phyloP scores from a whole-genome alignment of 1,284 basidiomycete species.

The Sutorius eximius region DNA sequence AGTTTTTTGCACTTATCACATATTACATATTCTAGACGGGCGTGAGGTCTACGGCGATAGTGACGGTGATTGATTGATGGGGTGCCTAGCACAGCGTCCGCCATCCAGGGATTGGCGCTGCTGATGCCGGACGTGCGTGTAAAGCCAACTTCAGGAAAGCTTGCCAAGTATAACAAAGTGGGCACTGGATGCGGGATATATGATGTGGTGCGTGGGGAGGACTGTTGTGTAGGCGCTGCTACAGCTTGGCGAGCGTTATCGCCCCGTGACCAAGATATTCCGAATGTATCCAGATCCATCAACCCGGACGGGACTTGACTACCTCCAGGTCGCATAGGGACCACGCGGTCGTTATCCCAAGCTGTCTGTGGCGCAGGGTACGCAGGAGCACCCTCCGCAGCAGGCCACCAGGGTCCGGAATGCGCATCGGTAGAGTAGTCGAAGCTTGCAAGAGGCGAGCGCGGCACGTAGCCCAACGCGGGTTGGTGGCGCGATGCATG shows the following conservation, averaged over 20 bases:
- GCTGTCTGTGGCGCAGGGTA: slow-evolving; percentile 1
- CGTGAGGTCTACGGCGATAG: not conserved
- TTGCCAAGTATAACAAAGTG: not conserved
- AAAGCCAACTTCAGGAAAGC: not conserved
- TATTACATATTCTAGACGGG: not conserved
- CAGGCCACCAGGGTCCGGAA: not conserved
- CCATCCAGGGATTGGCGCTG: not conserved
- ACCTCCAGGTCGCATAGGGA: not conserved
- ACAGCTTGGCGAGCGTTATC: slow-evolving; percentile 24
- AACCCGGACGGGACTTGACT: slow-evolving; percentile 19
- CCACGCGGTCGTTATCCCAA: not conserved
- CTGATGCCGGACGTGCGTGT: not conserved
- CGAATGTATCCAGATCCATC: not conserved
- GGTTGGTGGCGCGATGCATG: not conserved
- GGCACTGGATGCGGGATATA: not conserved
- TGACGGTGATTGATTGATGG: slow-evolving; percentile 8
- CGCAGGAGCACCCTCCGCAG: not conserved
- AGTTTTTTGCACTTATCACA: slow-evolving; percentile 19
- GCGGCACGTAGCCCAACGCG: not conserved
- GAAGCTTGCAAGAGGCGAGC: not conserved
- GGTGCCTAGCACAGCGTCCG: slow-evolving; percentile 2
- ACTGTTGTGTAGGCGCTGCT: slow-evolving; percentile 12
- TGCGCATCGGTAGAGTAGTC: not conserved
- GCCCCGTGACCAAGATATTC: not conserved
- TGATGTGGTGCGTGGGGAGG: not conserved